Percentiles rank a stretch among this genome's conserved stretches.
Evolutionary conservation across 306 rosid species (phyloP).

Genomic region (Prunus persica): DNA sequence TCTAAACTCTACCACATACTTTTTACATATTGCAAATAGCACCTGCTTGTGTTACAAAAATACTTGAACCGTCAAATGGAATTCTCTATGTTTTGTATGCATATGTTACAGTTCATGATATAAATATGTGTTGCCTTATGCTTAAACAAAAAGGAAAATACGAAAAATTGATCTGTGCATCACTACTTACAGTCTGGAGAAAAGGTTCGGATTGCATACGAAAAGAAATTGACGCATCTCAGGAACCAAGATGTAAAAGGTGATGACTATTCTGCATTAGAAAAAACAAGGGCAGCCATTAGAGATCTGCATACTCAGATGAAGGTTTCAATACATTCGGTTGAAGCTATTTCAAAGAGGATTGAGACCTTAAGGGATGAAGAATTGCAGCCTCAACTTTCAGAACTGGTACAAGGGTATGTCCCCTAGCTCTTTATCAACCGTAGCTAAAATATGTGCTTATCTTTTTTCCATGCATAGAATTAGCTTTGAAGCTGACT

Average conservation of each 20-base stretch:
- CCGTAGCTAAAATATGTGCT: neutral
- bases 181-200: slow-evolving; percentile 70
- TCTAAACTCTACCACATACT: slow-evolving; percentile 11
- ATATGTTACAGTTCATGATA: neutral
- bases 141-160: neutral
- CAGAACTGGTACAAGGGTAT: slow-evolving; percentile 72
- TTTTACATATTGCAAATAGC: neutral
- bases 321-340: slow-evolving; percentile 85
- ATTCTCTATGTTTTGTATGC: neutral
- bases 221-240: slow-evolving; percentile 70
- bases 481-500: too few species aligned
- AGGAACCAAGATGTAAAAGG: slow-evolving; percentile 72
- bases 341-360: slow-evolving; percentile 77
- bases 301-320: slow-evolving; percentile 83
- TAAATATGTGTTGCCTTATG: neutral
- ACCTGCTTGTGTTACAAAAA: neutral
- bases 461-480: too few species aligned
- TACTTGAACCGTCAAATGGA: neutral
- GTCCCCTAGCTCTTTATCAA: neutral
- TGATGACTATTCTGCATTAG: slow-evolving; percentile 58
- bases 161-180: slow-evolving; percentile 10
- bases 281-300: slow-evolving; percentile 68
- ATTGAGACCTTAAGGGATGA: slow-evolving; percentile 84
- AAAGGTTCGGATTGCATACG: slow-evolving; percentile 72
- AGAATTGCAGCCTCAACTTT: slow-evolving; percentile 91